Base-by-base conservation (phyloP, 148 eudicot species). In the Oxyria digyna region DNA sequence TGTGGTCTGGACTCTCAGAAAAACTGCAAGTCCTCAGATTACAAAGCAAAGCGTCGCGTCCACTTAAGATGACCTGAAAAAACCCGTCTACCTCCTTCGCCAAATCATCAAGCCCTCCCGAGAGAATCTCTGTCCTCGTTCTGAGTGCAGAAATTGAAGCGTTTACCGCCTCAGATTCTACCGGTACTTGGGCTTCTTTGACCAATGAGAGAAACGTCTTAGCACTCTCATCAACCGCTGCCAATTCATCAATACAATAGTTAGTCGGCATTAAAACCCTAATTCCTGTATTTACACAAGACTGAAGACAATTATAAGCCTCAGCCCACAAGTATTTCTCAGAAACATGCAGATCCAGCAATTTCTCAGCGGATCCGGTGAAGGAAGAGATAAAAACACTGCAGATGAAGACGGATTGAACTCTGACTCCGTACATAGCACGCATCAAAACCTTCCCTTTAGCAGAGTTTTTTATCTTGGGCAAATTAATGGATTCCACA, bases 1-100 rank as follows among this genome's bases (percentile, higher is more conserved):
- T 57, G 64, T 21, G 64, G 64, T 57, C 33, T 57, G 27, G 64
- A 9, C 12, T 57, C 64, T 57, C 64, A 11, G 64, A 23, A 4
- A 57, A 57, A 57, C 33, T 13, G 33, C 20, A 0, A 71, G 74
- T 74, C 73, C 91, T 86, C 23, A 91, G 84, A 69, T 84, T 91
- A 77, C 84, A 73, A 46, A 93, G 91, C 79, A 93, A 75, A 3
- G 96, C 87, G 72, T 86, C 87, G 14, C 98, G 94, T 45, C 98
- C 96, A 27, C 71, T 76, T 55, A 93, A 77, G 77, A 93, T 75
- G 68, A 88, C 80, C 54, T 77, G 87, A 71, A 93, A 89, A 76
- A 93, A 90, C 5, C 68, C 79, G 68, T 90, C 95, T 10, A 86
- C 89, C 72, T 87, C 90, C 79, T 85, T 85, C 0, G 79, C 79